Conservation (phyloP, 192 early-diverging fungal species). For the Spinellus fusiger region DNA sequence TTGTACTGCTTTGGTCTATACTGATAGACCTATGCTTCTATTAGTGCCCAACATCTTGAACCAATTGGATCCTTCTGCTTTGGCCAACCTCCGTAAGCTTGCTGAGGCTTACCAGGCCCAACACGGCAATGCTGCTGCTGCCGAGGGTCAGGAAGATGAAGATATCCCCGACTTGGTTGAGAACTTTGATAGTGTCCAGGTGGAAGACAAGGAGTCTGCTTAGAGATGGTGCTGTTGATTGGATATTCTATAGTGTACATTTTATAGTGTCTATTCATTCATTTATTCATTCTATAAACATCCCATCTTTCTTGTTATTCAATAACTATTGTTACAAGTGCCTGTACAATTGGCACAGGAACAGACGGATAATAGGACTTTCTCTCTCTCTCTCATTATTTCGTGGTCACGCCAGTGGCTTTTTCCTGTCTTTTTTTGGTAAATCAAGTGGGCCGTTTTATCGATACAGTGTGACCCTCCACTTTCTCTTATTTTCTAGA, state of each 20-base stretch:
- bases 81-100: slow-evolving; percentile 80
- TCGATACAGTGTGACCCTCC: neutral
- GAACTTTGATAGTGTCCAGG: slow-evolving; percentile 51
- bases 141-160: slow-evolving; percentile 67
- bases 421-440: slow-evolving; percentile 1
- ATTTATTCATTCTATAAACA: too few species aligned
- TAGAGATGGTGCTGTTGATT: too few species aligned
- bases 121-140: slow-evolving; percentile 39
- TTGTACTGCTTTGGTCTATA: slow-evolving; percentile 19
- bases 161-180: slow-evolving; percentile 94
- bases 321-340: too few species aligned
- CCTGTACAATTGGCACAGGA: too few species aligned
- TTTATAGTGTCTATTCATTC: too few species aligned
- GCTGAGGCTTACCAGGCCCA: slow-evolving; percentile 79
- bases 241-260: too few species aligned
- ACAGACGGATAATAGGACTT: neutral
- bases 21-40: neutral
- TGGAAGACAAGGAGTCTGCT: slow-evolving; percentile 35
- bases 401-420: neutral
- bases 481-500: slow-evolving; percentile 2
- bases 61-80: slow-evolving; percentile 85
- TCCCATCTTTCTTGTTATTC: neutral
- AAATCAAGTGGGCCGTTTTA: neutral
- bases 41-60: slow-evolving; percentile 65
- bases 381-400: too few species aligned